These are phyloP conservation scores for Hypoxylon sp. DNA, from an alignment of 2,329 filamentous ascomycete species.

Conservation along the genomic window DNA sequence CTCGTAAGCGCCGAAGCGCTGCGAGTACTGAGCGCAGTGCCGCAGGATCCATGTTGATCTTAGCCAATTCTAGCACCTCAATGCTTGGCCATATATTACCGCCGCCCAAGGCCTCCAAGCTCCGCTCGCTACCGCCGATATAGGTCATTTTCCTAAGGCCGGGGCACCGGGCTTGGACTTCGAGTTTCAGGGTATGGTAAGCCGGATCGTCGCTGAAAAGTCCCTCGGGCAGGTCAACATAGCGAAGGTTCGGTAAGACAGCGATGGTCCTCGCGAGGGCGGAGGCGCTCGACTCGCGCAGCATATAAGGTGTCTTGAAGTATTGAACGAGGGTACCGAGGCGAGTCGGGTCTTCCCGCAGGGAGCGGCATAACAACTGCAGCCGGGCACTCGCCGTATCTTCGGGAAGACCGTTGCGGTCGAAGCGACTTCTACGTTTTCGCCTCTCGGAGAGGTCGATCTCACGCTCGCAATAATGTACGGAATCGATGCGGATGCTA, in stretches of 20 bases:
- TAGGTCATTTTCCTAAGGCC: constrained; percentile 93
- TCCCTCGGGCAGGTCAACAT: constrained; percentile 90
- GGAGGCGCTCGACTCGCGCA: constrained; percentile 85
- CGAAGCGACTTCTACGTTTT: constrained; percentile 78
- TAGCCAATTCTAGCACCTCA: constrained; percentile 78
- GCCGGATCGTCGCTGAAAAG: constrained; percentile 84
- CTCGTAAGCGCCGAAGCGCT: constrained; percentile 74
- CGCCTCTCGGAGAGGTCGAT: constrained; percentile 82
- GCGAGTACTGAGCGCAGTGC: constrained; percentile 78
- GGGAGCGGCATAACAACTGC: constrained; percentile 81
- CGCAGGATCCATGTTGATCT: constrained; percentile 76
- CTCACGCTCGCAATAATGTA: constrained; percentile 94
- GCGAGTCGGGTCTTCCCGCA: constrained; percentile 78
- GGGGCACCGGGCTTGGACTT: constrained; percentile 85
- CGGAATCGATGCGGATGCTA: constrained; percentile 91
- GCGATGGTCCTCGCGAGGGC: constrained; percentile 88
- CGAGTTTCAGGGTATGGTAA: constrained; percentile 81
- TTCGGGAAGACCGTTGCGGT: constrained; percentile 82
- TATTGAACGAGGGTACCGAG: constrained; percentile 79
- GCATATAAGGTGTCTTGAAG: constrained; percentile 94
- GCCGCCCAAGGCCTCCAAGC: constrained; percentile 76
- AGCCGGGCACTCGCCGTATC: constrained; percentile 83
- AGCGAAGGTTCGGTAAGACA: constrained; percentile 85
- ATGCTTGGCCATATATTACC: constrained; percentile 76
- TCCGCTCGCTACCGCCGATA: constrained; percentile 79